Base-by-base conservation (phyloP, 78 protist species). In the Mantamonas sphyraenae region DNA sequence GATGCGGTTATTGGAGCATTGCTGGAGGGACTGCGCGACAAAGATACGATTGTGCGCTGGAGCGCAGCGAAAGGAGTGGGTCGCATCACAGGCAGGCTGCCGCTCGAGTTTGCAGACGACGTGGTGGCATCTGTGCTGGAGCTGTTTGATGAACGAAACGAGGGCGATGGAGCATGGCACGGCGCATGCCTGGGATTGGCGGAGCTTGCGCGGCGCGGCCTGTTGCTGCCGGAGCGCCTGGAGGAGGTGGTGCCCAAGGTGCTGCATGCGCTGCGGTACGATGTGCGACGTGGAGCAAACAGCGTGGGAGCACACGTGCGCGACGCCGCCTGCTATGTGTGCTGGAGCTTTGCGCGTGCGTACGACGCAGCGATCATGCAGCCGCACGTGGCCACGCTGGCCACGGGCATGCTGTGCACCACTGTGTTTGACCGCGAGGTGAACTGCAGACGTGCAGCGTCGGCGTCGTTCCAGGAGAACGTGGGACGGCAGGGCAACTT, bases 261-360 rank as follows among this genome's bases (percentile, higher is more conserved):
- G 1, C 19, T 34, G 20, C 61, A 39, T 24, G 90, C 94, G 14
- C 77, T 90, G n/a, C 50, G 12, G 40, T 85, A 79, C 30, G 93
- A 88, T 34, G 85, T 79, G 17, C 10, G 47, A 1, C 38, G 62
- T 24, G 94, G 94, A 5, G 50, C 86, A 8, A 38, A 70, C 57
- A 79, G 88, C 61, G 90, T 95, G 31, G 99, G 99, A 2, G 50
- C 90, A 14, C 81, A 94, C 43, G 98, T 96, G 8, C 74, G 99
- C 39, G 99, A 96, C 63, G 93, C 98, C 16, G 93, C 98, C 4
- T 89, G 94, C 64, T 96, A 89, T 71, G 93, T 93, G 8, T 72
- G 86, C 69, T 96, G 99, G 99, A 92, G 98, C 12, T 81, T 96
- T 1, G 97, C 96, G 19, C 77, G 98, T 20, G 92, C 97, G 24